Conservation (phyloP, 2,329 filamentous ascomycete species). For the Penicillium palitans region DNA sequence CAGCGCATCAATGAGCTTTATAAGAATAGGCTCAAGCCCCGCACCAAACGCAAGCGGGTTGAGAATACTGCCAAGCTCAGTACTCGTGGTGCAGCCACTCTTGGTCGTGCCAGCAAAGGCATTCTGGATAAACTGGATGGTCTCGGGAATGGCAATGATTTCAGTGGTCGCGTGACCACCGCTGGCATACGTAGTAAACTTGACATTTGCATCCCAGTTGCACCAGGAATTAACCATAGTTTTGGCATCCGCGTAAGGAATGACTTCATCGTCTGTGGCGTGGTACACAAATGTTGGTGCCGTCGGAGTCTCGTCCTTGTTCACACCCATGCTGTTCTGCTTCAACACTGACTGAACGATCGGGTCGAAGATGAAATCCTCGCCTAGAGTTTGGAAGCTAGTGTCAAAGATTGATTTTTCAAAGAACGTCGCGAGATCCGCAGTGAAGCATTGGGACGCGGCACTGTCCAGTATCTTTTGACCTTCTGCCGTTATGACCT, state of each 20-base stretch:
- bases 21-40: slow-evolving; percentile 25
- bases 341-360: slow-evolving; percentile 16
- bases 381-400: slow-evolving; percentile 24
- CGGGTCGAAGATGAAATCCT: slow-evolving; percentile 15
- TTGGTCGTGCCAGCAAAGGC: slow-evolving; percentile 27
- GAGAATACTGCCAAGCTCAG: slow-evolving; percentile 21
- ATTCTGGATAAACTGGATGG: slow-evolving; percentile 24
- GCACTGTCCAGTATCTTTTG: slow-evolving; percentile 19
- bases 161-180: slow-evolving; percentile 31
- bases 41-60: slow-evolving; percentile 26
- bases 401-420: slow-evolving; percentile 26
- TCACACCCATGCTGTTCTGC: slow-evolving; percentile 22
- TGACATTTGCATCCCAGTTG: slow-evolving; percentile 21
- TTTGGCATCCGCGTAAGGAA: slow-evolving; percentile 24
- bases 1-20: slow-evolving; percentile 23
- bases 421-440: slow-evolving; percentile 19
- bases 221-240: slow-evolving; percentile 28
- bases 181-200: slow-evolving; percentile 26
- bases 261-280: slow-evolving; percentile 28
- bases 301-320: slow-evolving; percentile 25
- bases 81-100: slow-evolving; percentile 23
- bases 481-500: slow-evolving; percentile 21
- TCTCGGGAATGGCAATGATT: slow-evolving; percentile 22
- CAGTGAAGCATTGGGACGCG: slow-evolving; percentile 19
- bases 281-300: slow-evolving; percentile 32